Base-by-base conservation (phyloP, 192 early-diverging fungal genomes). In the Coemansia sp. region DNA sequence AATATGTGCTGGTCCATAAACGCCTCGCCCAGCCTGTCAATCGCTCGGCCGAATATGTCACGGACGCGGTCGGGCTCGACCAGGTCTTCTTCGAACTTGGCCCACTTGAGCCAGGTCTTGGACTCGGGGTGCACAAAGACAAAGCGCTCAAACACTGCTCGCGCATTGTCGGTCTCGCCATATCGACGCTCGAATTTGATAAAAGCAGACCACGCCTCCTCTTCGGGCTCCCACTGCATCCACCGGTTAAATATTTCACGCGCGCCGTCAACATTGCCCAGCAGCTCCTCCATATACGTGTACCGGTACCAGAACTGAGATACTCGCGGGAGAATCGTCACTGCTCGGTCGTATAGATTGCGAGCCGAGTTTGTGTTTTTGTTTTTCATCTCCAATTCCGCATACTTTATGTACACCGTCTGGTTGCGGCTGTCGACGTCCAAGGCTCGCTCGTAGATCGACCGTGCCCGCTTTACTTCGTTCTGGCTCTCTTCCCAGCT, bases 331-430 rank as follows among this genome's bases (percentile, higher is more conserved):
- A 99, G 76, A 20, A 96, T 71, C 9, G 92, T 90, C 13, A 94
- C 90, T 22, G 93, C 95, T 37, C 96, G 87, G 78, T 99, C 98
- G 62, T 92, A 93, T 24, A 99, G 75, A 70, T 99, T 99, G 62
- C 98, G 87, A 0, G 98, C 96, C 69, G 89, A 81, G 74, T 95
- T 93, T 66, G 98, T 82, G 80, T 97, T 98, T 60, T 91, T 88
- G 84, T 95, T 91, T 83, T 95, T 96, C 91, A 98, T 96, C 75
- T 99, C 98, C 91, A 98, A 89, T 69, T 99, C 96, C 22, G 94
- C 87, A 75, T 99, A 99, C 69, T 92, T 89, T 62, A 97, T 81
- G 84, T 91, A 98, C 24, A 98, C 65, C 3, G 92, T 90, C 55
- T 91, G 87, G 80, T 94, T 97, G 24, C 90, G 85, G 27, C 86